These are phyloP conservation scores for Scalesia atractyloides DNA, from an alignment of 129 eudicot species.

Conservation along the genomic window DNA sequence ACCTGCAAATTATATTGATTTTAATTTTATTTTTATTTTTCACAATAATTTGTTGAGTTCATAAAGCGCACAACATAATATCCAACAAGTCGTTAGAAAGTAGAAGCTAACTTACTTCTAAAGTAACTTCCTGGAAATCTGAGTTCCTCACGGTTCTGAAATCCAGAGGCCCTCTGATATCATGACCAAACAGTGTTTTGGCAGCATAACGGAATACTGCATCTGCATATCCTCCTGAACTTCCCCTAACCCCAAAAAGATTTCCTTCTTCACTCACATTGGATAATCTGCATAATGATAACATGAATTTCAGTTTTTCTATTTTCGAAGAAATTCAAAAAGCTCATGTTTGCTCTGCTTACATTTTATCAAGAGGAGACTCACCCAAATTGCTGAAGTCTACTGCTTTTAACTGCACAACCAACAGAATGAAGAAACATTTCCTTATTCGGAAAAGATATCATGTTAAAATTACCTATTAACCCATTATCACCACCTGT, in stretches of 20 bases:
- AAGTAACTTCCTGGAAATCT: slow-evolving; percentile 79
- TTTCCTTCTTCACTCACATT: slow-evolving; percentile 75
- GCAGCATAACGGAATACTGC: slow-evolving; percentile 83
- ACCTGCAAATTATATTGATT: slow-evolving; percentile 52
- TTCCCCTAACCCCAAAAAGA: slow-evolving; percentile 77
- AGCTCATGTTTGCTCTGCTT: slow-evolving; percentile 33
- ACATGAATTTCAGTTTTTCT: background rate
- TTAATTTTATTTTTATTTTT: background rate
- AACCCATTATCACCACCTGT: too few species aligned
- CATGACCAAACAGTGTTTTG: slow-evolving; percentile 65
- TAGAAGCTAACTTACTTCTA: slow-evolving; percentile 75
- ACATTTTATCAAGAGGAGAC: slow-evolving; percentile 85
- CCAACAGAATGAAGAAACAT: slow-evolving; percentile 16
- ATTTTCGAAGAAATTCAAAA: background rate
- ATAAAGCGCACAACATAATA: slow-evolving; percentile 8
- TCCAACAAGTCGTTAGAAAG: background rate
- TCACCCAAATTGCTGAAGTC: slow-evolving; percentile 79
- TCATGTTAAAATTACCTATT: background rate
- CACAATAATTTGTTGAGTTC: background rate
- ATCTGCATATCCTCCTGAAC: slow-evolving; percentile 97
- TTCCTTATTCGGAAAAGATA: slow-evolving; percentile 6
- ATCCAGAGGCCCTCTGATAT: slow-evolving; percentile 73
- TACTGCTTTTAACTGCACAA: slow-evolving; percentile 72
- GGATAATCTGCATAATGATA: slow-evolving; percentile 55
- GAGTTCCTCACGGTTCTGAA: slow-evolving; percentile 69